phyloP scores from a whole-genome alignment of 371 early-diverging fungal species.

The Cokeromyces recurvatus region DNA sequence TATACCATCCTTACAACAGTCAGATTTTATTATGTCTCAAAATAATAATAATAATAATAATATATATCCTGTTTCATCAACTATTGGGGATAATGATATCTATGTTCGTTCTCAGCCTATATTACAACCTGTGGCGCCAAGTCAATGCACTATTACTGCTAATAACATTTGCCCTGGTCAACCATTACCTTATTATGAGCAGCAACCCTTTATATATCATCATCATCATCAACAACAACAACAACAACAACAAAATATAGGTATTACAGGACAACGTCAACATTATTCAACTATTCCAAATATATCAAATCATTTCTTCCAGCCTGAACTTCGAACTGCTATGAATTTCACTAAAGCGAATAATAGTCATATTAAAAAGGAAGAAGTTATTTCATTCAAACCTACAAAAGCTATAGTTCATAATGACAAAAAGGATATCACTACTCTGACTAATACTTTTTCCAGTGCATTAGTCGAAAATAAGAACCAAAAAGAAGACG shows the following conservation, averaged over 20 bases:
- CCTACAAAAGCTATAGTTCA: slow-evolving; percentile 18
- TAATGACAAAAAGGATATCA: slow-evolving; percentile 32
- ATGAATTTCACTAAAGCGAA: slow-evolving; percentile 32
- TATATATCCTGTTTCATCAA: slow-evolving; percentile 2
- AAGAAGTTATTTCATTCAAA: slow-evolving; percentile 16
- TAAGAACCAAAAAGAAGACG: slow-evolving; percentile 1
- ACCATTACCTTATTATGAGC: background rate
- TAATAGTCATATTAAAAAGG: slow-evolving; percentile 10
- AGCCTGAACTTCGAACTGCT: slow-evolving; percentile 29
- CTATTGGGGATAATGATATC: slow-evolving; percentile 7
- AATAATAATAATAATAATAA: background rate
- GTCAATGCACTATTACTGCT: slow-evolving; percentile 1
- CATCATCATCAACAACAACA: background rate
- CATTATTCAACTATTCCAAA: slow-evolving; percentile 32
- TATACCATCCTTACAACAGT: slow-evolving; percentile 1
- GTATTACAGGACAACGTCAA: slow-evolving; percentile 24
- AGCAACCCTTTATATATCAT: background rate
- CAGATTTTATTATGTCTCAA: slow-evolving; percentile 7
- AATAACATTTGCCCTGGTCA: background rate
- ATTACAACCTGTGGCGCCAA: slow-evolving; percentile 6
- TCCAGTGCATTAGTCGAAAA: slow-evolving; percentile 5
- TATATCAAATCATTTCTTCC: slow-evolving; percentile 17
- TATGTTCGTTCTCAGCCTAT: slow-evolving; percentile 24
- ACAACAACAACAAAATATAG: background rate
- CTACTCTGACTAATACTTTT: slow-evolving; percentile 30